Conservation (phyloP, 2,329 filamentous ascomycete species). For the Hortaea sp. region DNA sequence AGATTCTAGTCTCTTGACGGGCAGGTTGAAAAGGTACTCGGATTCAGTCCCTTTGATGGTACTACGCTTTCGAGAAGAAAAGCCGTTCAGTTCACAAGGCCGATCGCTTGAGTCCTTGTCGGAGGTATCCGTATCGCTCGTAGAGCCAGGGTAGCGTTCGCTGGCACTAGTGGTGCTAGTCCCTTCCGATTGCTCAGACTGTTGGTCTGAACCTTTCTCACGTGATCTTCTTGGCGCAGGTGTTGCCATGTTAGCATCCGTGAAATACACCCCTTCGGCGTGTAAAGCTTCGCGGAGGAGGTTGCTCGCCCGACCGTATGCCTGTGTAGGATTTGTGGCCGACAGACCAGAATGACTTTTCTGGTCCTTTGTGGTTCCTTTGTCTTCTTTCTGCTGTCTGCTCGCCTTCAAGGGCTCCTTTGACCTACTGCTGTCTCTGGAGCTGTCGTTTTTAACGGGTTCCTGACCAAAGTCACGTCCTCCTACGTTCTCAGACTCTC, state of each 20-base stretch:
- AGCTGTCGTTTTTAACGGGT: too few relatives aligned
- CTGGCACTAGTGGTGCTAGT: neutral
- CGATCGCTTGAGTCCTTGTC: neutral
- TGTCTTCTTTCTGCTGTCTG: too few relatives aligned
- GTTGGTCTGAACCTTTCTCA: neutral
- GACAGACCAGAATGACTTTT: too few relatives aligned
- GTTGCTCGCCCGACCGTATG: conserved; percentile 38
- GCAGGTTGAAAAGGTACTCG: neutral
- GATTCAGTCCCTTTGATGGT: neutral
- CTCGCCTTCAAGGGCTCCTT: too few relatives aligned
- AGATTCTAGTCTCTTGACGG: neutral
- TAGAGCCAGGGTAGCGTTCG: neutral
- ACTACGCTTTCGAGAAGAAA: neutral
- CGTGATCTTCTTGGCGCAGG: neutral
- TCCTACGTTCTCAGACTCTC: too few relatives aligned
- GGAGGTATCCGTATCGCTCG: neutral
- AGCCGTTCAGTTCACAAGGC: neutral
- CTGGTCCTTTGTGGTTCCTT: too few relatives aligned
- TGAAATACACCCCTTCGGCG: conserved; percentile 36
- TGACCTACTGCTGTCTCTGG: too few relatives aligned
- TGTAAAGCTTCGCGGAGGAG: conserved; percentile 37
- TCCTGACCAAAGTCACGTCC: too few relatives aligned
- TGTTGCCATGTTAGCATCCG: conserved; percentile 17
- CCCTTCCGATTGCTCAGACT: neutral
- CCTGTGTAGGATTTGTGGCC: neutral